Evolutionary conservation across 192 early-diverging fungal species (phyloP), one percentile per base, ranked within the genome.

Genomic region (Backusella psychrophila): DNA sequence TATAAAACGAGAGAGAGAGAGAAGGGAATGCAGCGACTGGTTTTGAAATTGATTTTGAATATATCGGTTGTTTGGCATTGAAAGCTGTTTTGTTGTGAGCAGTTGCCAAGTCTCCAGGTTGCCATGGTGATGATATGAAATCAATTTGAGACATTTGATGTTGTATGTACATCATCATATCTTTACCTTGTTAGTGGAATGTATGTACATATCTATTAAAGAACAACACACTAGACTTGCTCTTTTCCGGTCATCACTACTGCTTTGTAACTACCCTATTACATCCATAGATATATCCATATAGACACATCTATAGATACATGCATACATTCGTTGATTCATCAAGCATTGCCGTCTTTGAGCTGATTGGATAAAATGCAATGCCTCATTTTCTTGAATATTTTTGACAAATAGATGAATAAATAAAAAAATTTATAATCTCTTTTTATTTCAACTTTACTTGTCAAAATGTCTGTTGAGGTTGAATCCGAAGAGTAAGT

Each of bases 401-500:
- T 29, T 26, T 12, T 26, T 26, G 8, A 56, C 8, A 56, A 6
- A 23, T 7, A 56, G 14, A 49, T 14, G 44, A 53, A n/a, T 19
- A 53, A 53, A 53, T 5, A 14, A 14, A 49, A 19, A 15, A 3
- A 21, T 53, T 21, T 15, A 59, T 6, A 26, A 2, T 26, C 23
- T 59, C 3, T 26, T 63, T 23, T 59, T 59, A 56, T 39, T 11
- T 11, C 38, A 39, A 39, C 2, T 33, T 39, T 39, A 39, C 38
- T 9, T 26, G 21, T 8, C 21, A 23, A 21, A 23, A 81, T 81
- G 80, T 76, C 80, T 19, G 36, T 81, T 7, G 80, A 81, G 39
- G 77, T 81, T 6, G 80, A 81, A 73, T 77, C 80, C 4, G 80
- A 76, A 81, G 80, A 81, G 80, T 81, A 44, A 39, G 9, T 39